A percentile compares a stretch with the other conserved stretches of the same genome.
Conservation (phyloP, 2,329 filamentous ascomycete species). For the Thelonectria rubi region DNA sequence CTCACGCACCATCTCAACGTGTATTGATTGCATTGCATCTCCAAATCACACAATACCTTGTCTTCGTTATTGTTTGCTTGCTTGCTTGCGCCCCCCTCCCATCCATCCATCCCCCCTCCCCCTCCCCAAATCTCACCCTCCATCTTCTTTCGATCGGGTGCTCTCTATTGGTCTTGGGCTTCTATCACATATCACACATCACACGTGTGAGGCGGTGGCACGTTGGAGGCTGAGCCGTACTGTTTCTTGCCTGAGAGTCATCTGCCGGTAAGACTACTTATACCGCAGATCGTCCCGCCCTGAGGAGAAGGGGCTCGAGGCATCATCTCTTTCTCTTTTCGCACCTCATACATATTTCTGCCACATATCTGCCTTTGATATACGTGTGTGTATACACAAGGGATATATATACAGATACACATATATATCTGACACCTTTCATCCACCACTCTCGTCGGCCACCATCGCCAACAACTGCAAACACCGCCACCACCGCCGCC, state of each 20-base stretch:
- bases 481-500: background rate
- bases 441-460: background rate
- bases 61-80: background rate
- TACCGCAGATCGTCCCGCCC: background rate
- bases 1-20: background rate
- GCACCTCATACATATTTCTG: too few species aligned
- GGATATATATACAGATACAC: background rate
- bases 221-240: background rate
- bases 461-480: background rate
- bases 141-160: background rate
- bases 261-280: background rate
- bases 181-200: conserved; percentile 1
- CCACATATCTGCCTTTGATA: too few species aligned
- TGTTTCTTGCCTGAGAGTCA: background rate
- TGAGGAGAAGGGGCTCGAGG: too few species aligned
- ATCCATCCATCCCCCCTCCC: background rate
- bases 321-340: too few species aligned
- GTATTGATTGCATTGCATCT: too few species aligned
- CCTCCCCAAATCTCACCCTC: background rate
- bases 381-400: too few species aligned
- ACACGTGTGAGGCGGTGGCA: background rate
- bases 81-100: background rate
- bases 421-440: background rate
- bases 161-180: background rate
- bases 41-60: too few species aligned